Evolutionary conservation across 495 filamentous ascomycete species (phyloP), one percentile per base, ranked within the genome.

Genomic region (Xylaria telfairii): DNA sequence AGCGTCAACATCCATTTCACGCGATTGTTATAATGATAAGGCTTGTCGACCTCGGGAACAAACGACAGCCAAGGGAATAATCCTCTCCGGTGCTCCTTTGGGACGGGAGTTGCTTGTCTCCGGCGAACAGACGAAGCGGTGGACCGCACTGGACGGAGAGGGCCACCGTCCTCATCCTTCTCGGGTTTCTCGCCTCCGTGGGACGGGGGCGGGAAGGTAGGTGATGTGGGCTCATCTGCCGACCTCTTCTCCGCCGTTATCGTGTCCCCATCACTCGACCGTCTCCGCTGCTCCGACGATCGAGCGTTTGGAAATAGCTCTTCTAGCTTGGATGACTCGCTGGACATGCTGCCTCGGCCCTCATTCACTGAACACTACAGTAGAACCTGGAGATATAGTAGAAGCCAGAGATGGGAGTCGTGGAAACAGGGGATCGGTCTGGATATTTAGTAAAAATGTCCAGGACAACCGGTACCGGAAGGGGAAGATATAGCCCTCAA

Each of bases 1-100:
- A 91, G 84, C 0, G 95, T 97, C 75, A 98, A 91, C 65, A 89
- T 87, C 92, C 95, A 97, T 87, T 97, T 97, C 49, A 84, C 91
- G 21, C 79, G 83, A 17, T 87, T 86, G 34, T 85, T 79, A 77
- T 97, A 97, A 24, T 92, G 86, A 67, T 90, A 89, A 0, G 95
- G 90, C 46, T 90, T 82, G 64, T 92, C 90, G 47, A 97, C 87
- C 80, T 98, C 95, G 4, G 93, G 92, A n/a, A 98, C 81, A 54
- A 97, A 68, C 1, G 92, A 85, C 3, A 97, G 83, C 56, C 87
- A 87, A 4, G 89, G 89, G 34, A 97, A 85, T 10, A 97, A 82
- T 0, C 95, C 95, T 79, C 94, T 81, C 69, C 95, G 89, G 72
- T 92, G 77, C 15, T 83, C 75, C 66, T 91, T 83, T 1, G 93